These are phyloP conservation scores for Musa schizocarpa DNA, from an alignment of 176 grass and related monocot species.

Conservation along the genomic window DNA sequence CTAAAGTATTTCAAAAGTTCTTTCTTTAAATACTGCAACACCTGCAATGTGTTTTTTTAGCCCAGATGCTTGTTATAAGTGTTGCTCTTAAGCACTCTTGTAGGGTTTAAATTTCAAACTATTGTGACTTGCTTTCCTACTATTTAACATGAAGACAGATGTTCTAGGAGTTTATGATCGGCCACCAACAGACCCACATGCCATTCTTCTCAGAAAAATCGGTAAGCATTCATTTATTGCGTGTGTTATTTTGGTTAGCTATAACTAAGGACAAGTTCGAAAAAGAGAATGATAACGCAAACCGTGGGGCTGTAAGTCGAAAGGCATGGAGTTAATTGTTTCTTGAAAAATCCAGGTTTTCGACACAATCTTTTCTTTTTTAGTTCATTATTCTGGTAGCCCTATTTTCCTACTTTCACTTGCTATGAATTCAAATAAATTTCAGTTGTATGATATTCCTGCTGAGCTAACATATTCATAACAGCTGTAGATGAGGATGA, in stretches of 20 bases:
- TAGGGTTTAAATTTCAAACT: not conserved
- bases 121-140: slow-evolving; percentile 3
- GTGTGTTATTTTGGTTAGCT: not conserved
- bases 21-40: too few species aligned
- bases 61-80: too few species aligned
- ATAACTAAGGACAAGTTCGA: too few species aligned
- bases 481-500: slow-evolving; percentile 71
- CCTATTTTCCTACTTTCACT: not conserved
- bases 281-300: too few species aligned
- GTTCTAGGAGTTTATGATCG: slow-evolving; percentile 91
- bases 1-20: not conserved
- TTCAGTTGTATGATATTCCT: not conserved
- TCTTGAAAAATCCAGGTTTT: not conserved
- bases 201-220: slow-evolving; percentile 83
- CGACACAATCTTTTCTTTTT: not conserved
- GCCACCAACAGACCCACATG: slow-evolving; percentile 76
- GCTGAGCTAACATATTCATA: slow-evolving; percentile 11
- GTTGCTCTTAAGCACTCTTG: not conserved
- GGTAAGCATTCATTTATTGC: slow-evolving; percentile 35
- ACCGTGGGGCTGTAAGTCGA: too few species aligned
- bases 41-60: too few species aligned
- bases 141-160: slow-evolving; percentile 56
- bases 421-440: not conserved
- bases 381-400: not conserved
- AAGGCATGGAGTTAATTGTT: too few species aligned